Evolutionary conservation across 768 basidiomycete genomes (phyloP).

Genomic region (Trametes punicea): DNA sequence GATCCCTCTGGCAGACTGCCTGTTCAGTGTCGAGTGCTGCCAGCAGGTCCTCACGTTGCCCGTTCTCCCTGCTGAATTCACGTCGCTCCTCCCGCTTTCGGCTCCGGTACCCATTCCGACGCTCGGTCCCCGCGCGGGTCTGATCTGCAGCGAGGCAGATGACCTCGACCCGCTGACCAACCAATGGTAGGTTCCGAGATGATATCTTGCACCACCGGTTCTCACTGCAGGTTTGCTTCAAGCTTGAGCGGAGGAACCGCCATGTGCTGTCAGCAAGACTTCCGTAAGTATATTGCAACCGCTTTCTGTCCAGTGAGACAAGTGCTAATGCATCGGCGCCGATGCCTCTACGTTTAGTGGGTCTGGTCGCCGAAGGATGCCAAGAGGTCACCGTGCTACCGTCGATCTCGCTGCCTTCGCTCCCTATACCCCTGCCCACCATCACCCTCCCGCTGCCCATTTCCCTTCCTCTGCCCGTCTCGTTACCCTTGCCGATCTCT

Average conservation of each 20-base stretch:
- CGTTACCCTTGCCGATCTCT: too few relatives aligned
- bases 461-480: neutral
- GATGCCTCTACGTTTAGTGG: neutral
- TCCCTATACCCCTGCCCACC: slow-evolving; percentile 10
- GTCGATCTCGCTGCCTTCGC: neutral
- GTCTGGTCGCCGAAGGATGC: slow-evolving; percentile 10
- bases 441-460: slow-evolving; percentile 2
- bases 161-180: slow-evolving; percentile 1
- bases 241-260: slow-evolving; percentile 9
- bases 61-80: slow-evolving; percentile 1
- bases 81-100: slow-evolving; percentile 4
- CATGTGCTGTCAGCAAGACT: slow-evolving; percentile 11
- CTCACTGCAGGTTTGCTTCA: neutral
- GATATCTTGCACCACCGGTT: neutral
- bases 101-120: slow-evolving; percentile 12
- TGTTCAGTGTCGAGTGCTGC: slow-evolving; percentile 6
- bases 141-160: neutral
- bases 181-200: slow-evolving; percentile 1
- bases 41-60: slow-evolving; percentile 2
- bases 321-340: neutral
- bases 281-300: slow-evolving; percentile 1
- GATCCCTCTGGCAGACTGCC: neutral
- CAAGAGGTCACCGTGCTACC: slow-evolving; percentile 4
- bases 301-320: neutral
- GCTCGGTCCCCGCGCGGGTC: slow-evolving; percentile 8